Evolutionary conservation across 2,329 filamentous ascomycete species (phyloP), one percentile per base, ranked within the genome.

Genomic region (Beauveria sp.): DNA sequence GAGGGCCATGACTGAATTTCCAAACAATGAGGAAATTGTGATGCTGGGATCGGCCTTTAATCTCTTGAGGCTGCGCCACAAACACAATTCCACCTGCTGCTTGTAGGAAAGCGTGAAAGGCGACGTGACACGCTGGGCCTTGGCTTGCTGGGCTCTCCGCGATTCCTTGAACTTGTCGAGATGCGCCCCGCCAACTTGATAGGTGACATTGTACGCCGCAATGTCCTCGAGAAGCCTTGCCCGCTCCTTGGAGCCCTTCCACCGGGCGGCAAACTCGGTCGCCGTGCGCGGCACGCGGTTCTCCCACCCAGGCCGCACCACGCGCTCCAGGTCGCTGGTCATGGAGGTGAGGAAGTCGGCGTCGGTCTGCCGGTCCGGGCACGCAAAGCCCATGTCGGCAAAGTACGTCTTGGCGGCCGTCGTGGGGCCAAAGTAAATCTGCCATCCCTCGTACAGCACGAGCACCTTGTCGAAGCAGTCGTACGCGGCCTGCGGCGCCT

Each of bases 341-440:
- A 82, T 75, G 3, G 78, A 77, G 3, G 89, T 91, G 55, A 92
- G 74, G 74, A 91, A 91, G 70, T 91, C 89, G 1, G 88, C 85
- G 1, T 88, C 90, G 0, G 88, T 91, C 67, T 87, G 77, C 46
- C 76, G 71, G 3, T 76, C 74, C 1, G 76, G 76, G 31, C 75
- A 88, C 34, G 83, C 76, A 66, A 88, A 91, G 0, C 88, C 88
- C 62, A 90, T 77, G 24, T 80, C 74, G 62, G 85, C 76, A 67
- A 91, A 90, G 71, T 87, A 90, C 16, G 77, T 72, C 64, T 81
- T 86, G 1, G 88, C 88, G 16, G 83, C 77, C 8, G 79, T 77
- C 0, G 82, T 80, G 2, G 77, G 78, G 16, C 88, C 88, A 60
- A 86, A 90, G 74, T 82, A 91, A 60, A 88, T 84, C 66, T 87